Conservation (phyloP, 495 filamentous ascomycete species). For the Neurospora sp. region DNA sequence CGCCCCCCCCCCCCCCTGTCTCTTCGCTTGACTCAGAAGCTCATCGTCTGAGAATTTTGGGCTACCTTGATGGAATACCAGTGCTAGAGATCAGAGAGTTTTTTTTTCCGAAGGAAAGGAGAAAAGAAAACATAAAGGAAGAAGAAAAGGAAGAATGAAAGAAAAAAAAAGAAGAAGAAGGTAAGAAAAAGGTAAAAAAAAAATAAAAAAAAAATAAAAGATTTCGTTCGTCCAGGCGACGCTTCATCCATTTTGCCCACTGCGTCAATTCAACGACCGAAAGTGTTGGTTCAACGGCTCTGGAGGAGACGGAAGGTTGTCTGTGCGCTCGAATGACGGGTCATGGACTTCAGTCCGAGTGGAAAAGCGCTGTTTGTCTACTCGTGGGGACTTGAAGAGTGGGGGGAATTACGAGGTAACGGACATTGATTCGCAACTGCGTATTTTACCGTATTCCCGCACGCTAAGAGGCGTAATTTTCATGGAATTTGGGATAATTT, state of each 20-base stretch:
- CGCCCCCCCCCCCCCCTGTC: not conserved
- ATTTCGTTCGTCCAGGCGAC: too few relatives aligned
- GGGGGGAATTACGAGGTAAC: not conserved
- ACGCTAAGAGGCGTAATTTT: not conserved
- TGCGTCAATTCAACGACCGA: too few relatives aligned
- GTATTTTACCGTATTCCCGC: not conserved
- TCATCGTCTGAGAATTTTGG: not conserved
- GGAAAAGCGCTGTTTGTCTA: not conserved
- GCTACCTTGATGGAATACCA: not conserved
- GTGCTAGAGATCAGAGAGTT: not conserved
- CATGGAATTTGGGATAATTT: not conserved
- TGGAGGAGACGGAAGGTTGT: not conserved
- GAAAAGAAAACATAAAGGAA: too few relatives aligned
- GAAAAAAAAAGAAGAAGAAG: too few relatives aligned
- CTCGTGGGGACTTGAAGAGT: not conserved
- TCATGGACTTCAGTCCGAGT: not conserved
- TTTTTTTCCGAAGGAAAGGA: too few relatives aligned
- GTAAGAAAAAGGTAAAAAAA: too few relatives aligned
- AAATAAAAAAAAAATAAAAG: too few relatives aligned
- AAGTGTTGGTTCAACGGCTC: too few relatives aligned
- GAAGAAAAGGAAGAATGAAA: too few relatives aligned
- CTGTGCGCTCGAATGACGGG: not conserved
- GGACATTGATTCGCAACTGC: not conserved
- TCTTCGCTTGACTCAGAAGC: not conserved
- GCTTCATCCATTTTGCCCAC: too few relatives aligned